Evolutionary conservation across 164 flowering plant genomes (phyloP), one percentile per base, ranked within the genome.

Genomic region (Dillenia suffruticosa): DNA sequence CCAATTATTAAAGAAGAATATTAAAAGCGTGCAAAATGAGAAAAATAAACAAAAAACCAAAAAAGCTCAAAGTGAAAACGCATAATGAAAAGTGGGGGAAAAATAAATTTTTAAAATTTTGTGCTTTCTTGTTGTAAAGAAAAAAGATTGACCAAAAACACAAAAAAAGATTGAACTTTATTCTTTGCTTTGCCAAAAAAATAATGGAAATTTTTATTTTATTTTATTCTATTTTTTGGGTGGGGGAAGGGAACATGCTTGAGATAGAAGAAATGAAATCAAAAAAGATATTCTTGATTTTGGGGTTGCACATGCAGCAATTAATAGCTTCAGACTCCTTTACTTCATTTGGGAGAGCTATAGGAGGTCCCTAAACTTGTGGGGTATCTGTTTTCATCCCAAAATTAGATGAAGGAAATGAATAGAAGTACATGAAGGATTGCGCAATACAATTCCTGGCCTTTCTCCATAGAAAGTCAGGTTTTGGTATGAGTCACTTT

Each of bases 281-380:
- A 24, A 64, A 58, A 57, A 53, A 51, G 40, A 76, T 69, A 72
- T 50, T 62, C 71, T 53, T 57, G 60, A 59, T 45, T 67, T 59
- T 64, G 70, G 66, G 26, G 40, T 40, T 59, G 86, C 83, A 79
- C 83, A 76, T 82, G 86, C 69, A 68, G 62, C 75, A 70, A 75
- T 77, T 72, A 79, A 82, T 79, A 13, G 51, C 68, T 51, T 45
- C 56, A 65, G 64, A 51, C 61, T 62, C 59, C 22, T 67, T 79
- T 77, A 67, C 84, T 72, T 57, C 68, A 62, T 79, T 74, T 82
- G 86, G 64, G 68, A 32, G 77, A 72, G 77, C 77, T 74, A 77
- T 70, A 63, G 69, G 24, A 66, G 74, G 65, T 70, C 77, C 69
- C 26, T 46, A 44, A 54, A 57, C 56, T 57, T 56, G 45, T 45